Base-by-base conservation (phyloP, 441 rosid species). In the Bocquillonia castaneifolia region DNA sequence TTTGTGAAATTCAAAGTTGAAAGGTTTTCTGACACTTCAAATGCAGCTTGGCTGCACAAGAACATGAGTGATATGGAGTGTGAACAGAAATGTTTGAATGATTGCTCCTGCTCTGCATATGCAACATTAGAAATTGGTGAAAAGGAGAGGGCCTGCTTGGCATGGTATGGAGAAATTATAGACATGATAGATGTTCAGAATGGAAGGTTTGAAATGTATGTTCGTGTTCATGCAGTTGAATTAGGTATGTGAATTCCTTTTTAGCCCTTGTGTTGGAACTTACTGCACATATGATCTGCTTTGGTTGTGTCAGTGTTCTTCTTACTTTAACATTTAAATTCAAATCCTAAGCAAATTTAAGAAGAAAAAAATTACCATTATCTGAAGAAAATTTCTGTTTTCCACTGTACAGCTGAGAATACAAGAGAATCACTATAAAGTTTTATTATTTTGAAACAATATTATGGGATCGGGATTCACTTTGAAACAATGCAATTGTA, bases 81-180 rank as follows among this genome's bases (percentile, higher is more conserved):
- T 70, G 64, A 61, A 42, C 45, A 47, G 9, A 14, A 56, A 56
- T 80, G 84, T 71, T 47, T 66, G 54, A 50, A 36, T 40, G 70
- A 81, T 17, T 76, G 80, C 48, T 76, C 84, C 4, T 79, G 81
- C 51, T 48, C 36, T 12, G 76, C 81, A 23, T 45, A 36, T 40
- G 55, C 77, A 34, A 45, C 15, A 25, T 59, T 54, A 22, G 55
- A 45, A 31, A 56, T 59, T 17, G 60, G n/a, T 47, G 63, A 32
- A 72, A 55, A 51, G 78, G 69, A 6, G 6, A 18, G 8, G 78
- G 73, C 15, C n/a, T 78, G 79, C 59, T 57, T 71, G 65, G 68
- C 71, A 13, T 78, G 76, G 78, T 60, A 67, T 13, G 76, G 74
- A 26, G 74, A 78, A 15, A 34, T 77, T 10, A 29, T 66, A 31